These are phyloP conservation scores for Tetrapisispora iriomotensis DNA, from an alignment of 805 yeast species.

Conservation along the genomic window DNA sequence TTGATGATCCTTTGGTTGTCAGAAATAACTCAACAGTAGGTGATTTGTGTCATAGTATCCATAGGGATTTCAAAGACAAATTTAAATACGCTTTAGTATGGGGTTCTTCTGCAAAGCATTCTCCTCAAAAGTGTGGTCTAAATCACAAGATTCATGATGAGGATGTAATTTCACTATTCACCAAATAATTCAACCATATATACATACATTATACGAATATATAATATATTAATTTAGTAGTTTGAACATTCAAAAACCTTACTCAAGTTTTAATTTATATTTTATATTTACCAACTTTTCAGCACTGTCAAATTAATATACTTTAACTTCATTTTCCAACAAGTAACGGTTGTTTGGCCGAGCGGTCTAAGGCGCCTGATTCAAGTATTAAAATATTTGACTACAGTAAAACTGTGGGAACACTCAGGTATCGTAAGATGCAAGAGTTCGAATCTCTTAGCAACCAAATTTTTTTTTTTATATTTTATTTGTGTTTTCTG, in stretches of 20 bases:
- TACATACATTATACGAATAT: no score
- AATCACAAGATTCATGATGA: slow-evolving; percentile 78
- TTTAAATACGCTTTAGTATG: slow-evolving; percentile 93
- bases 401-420: slow-evolving; percentile 11
- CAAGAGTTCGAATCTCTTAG: slow-evolving; percentile 24
- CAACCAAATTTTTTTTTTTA: slow-evolving; percentile 15
- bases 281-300: no score
- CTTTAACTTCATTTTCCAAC: no score
- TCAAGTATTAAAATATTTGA: slow-evolving; percentile 13
- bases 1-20: slow-evolving; percentile 85
- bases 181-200: no score
- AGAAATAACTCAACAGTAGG: slow-evolving; percentile 69
- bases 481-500: no score
- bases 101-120: slow-evolving; percentile 92
- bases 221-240: no score
- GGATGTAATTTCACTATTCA: slow-evolving; percentile 85
- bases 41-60: slow-evolving; percentile 84
- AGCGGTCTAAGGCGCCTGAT: slow-evolving; percentile 26
- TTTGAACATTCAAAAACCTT: no score
- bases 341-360: slow-evolving; percentile 21
- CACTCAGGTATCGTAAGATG: slow-evolving; percentile 24
- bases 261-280: no score
- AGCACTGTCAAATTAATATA: no score
- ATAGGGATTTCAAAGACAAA: slow-evolving; percentile 82
- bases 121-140: slow-evolving; percentile 94